phyloP scores from a whole-genome alignment of 2,329 filamentous ascomycete species.

The Verticillium nubilum region DNA sequence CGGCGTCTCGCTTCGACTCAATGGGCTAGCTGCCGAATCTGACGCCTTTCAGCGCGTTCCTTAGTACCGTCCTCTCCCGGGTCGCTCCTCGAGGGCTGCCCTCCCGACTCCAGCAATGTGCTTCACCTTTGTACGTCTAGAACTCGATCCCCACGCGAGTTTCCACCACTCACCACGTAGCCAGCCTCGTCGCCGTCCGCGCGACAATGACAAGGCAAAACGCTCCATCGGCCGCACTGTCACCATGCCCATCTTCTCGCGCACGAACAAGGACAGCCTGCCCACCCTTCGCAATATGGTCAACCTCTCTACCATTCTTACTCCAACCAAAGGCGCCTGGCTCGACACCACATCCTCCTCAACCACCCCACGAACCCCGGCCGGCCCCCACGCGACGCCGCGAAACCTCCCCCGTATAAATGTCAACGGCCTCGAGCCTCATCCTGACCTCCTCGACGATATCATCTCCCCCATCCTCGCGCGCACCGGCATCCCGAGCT shows the following conservation, averaged over 20 bases:
- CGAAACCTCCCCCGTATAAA: conserved; percentile 9
- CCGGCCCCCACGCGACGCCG: conserved; percentile 16
- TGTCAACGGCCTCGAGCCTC: conserved; percentile 11
- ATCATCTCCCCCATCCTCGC: conserved; percentile 6
- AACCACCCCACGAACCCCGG: background rate
- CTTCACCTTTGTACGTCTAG: conserved; percentile 15
- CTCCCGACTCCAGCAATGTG: background rate
- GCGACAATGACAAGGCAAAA: background rate
- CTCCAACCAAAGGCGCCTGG: conserved; percentile 20
- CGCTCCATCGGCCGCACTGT: conserved; percentile 18
- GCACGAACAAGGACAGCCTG: conserved; percentile 24
- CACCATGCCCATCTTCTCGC: conserved; percentile 34
- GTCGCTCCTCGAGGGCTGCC: background rate
- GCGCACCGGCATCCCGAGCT: conserved; percentile 3
- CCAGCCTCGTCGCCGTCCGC: conserved; percentile 9
- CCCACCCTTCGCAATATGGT: conserved; percentile 26
- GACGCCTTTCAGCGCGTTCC: background rate
- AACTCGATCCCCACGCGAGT: background rate
- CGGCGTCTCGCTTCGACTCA: background rate
- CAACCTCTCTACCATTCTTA: conserved; percentile 23
- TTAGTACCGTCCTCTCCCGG: background rate
- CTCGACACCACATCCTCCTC: background rate
- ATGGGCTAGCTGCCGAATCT: background rate
- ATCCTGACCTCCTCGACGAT: conserved; percentile 7
- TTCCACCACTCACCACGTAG: background rate